Percentiles rank a stretch among this genome's conserved stretches.
Conservation (phyloP, 2,329 filamentous ascomycete species). For the Penicillium sp. region DNA sequence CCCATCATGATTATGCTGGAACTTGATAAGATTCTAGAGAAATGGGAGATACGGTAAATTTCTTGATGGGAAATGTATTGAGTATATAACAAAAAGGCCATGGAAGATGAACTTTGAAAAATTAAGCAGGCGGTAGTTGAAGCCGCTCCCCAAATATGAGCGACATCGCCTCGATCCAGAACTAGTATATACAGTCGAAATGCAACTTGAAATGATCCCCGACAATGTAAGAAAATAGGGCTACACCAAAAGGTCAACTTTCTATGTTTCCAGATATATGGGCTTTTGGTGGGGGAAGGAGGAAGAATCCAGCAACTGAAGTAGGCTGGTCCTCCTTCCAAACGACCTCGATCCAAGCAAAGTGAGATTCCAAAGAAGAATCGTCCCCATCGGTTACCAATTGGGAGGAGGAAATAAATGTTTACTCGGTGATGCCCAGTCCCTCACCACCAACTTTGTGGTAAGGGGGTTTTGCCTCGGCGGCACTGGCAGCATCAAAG, state of each 20-base stretch:
- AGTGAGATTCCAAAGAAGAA: constrained; percentile 4
- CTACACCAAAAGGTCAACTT: constrained; percentile 20
- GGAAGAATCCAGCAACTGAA: not conserved
- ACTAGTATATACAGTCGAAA: constrained; percentile 30
- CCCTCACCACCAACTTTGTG: constrained; percentile 45
- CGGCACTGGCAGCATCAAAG: constrained; percentile 62
- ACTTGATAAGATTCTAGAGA: not conserved
- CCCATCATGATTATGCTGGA: not conserved
- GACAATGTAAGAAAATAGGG: constrained; percentile 6
- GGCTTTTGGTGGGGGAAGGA: not conserved
- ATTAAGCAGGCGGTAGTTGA: constrained; percentile 23
- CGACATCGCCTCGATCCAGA: constrained; percentile 13
- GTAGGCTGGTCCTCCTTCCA: not conserved
- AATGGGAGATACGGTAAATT: not conserved
- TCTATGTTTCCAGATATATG: constrained; percentile 24
- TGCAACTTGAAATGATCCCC: constrained; percentile 19
- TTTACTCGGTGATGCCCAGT: constrained; percentile 38
- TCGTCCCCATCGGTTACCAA: not conserved
- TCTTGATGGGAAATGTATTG: not conserved
- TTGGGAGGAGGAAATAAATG: not conserved
- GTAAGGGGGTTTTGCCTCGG: constrained; percentile 48
- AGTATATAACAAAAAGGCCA: constrained; percentile 1
- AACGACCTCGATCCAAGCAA: constrained; percentile 9
- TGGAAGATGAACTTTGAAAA: constrained; percentile 17
- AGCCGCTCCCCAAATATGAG: constrained; percentile 11